Evolutionary conservation across 305 asterid genomes (phyloP).

Genomic region (Fraxinus xanthoxyloides): DNA sequence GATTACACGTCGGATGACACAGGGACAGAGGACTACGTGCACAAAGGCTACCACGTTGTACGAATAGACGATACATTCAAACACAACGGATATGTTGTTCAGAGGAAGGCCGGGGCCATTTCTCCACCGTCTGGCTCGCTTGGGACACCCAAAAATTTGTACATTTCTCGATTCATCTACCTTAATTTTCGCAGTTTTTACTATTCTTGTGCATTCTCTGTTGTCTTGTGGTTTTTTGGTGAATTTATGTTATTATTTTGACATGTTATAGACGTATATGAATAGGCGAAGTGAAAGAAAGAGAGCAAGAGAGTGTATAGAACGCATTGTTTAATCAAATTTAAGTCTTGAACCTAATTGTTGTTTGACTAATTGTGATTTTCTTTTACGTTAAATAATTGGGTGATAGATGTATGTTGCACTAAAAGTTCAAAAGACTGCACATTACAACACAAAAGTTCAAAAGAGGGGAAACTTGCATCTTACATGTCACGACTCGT

Average conservation of each 20-base stretch:
- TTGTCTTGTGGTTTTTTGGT: neutral
- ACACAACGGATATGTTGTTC: too few relatives aligned
- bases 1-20: too few relatives aligned
- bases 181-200: neutral
- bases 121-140: too few relatives aligned
- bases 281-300: neutral
- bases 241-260: neutral
- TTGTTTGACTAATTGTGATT: constrained; percentile 2
- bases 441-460: constrained; percentile 87
- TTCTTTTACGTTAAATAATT: constrained; percentile 9
- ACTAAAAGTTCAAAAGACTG: constrained; percentile 91
- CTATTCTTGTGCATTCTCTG: neutral
- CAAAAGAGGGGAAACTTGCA: constrained; percentile 90
- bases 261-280: neutral
- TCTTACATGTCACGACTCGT: constrained; percentile 41
- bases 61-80: too few relatives aligned
- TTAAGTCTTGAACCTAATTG: constrained; percentile 1
- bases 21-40: too few relatives aligned
- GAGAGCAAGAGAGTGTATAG: neutral
- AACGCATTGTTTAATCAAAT: neutral
- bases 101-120: too few relatives aligned
- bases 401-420: constrained; percentile 72
- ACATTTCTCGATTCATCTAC: neutral
- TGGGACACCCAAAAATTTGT: too few relatives aligned
- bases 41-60: too few relatives aligned